phyloP scores from a whole-genome alignment of 441 rosid species.

The Dalechampia spathulata region DNA sequence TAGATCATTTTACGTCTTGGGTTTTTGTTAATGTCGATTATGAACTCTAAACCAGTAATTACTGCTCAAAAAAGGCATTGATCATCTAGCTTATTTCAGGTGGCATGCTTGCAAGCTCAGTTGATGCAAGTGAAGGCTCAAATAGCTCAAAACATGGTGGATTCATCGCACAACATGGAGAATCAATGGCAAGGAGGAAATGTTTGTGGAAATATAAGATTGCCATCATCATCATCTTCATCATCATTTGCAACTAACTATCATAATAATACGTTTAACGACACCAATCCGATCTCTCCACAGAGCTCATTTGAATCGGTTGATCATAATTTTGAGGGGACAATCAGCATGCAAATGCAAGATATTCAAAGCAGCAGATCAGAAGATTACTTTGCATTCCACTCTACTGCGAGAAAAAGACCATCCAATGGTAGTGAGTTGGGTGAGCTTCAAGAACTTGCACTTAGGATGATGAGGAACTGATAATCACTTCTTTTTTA shows the following conservation, averaged over 20 bases:
- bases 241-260: slow-evolving; percentile 14
- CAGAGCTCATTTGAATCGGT: slow-evolving; percentile 64
- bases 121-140: slow-evolving; percentile 77
- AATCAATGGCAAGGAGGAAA: slow-evolving; percentile 25
- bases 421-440: slow-evolving; percentile 35
- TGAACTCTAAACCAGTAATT: too few species aligned
- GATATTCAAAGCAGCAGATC: slow-evolving; percentile 34
- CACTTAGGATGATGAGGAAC: slow-evolving; percentile 80
- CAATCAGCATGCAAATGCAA: slow-evolving; percentile 23
- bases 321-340: slow-evolving; percentile 27
- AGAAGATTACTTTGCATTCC: slow-evolving; percentile 34
- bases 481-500: too few species aligned
- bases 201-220: slow-evolving; percentile 12
- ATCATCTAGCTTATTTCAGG: too few species aligned
- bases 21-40: too few species aligned
- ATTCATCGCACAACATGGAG: slow-evolving; percentile 22
- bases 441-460: slow-evolving; percentile 92
- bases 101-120: slow-evolving; percentile 77
- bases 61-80: too few species aligned
- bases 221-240: too few species aligned
- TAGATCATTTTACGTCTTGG: too few species aligned
- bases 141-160: slow-evolving; percentile 36
- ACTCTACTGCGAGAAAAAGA: slow-evolving; percentile 49
- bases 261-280: neutral
- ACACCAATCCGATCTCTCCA: slow-evolving; percentile 53